Evolutionary conservation across 768 basidiomycete genomes (phyloP), one percentile per base, ranked within the genome.

Genomic region (Naganishia onofrii): DNA sequence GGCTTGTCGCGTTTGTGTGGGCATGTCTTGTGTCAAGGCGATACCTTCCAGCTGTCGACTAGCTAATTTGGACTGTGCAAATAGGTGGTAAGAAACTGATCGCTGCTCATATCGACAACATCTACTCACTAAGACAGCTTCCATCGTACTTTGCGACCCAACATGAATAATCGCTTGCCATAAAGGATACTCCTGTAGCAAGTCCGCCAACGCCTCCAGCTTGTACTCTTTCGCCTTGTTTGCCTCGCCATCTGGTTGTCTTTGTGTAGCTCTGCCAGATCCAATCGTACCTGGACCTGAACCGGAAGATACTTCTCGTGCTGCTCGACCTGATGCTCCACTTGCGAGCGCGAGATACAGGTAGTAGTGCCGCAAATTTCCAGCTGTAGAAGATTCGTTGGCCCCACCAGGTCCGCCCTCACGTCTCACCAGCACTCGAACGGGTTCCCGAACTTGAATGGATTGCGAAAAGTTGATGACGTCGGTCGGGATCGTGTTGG

Each of bases 391-490:
- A 17, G 78, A 77, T 67, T 81, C 78, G 65, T 76, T 75, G 19
- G 60, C 23, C 0, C 75, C 73, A 60, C 78, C 79, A 48, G 72
- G 74, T 19, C 78, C 78, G 26, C 81, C 81, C 65, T 83, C 82
- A 19, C 95, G 86, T 65, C 96, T 87, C 28, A 99, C 96, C 23
- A 99, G 87, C n/a, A 99, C 96, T 29, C 96, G 88, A 51, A 99
- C 93, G 26, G 96, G 95, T 80, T 99, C 96, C 65, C 90, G 88
- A 13, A 99, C 86, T 77, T 96, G 91, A 69, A 99, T 93, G 4
- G 90, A 88, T 66, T 91, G 88, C 0, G 93, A 93, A 51, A 99
- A 88, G 79, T 94, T 97, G 72, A 99, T 86, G 13, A 99, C 96
- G 77, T 99, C 96, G 17, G 80, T 81, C 3, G 80, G 95, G 21